These are phyloP conservation scores for Polyporus tsugae DNA, from an alignment of 1,284 basidiomycete genomes.

Conservation along the genomic window DNA sequence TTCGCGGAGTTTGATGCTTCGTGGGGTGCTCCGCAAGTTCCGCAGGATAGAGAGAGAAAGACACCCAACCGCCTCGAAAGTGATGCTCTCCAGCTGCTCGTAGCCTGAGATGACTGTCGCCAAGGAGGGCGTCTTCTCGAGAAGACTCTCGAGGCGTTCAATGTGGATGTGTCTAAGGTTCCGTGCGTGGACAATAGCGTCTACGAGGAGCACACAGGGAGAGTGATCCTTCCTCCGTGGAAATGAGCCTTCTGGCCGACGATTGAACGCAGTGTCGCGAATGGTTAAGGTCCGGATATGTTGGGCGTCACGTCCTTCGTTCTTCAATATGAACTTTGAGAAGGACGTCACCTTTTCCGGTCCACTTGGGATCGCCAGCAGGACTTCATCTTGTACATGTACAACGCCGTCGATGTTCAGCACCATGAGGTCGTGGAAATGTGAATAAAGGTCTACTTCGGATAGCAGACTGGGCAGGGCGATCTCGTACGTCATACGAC, in stretches of 20 bases:
- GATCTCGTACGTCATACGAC: background rate
- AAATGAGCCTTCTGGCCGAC: background rate
- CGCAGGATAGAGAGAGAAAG: background rate
- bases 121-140: background rate
- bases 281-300: background rate
- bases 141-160: background rate
- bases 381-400: background rate
- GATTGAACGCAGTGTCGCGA: background rate
- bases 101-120: background rate
- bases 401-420: no score
- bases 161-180: background rate
- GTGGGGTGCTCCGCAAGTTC: background rate
- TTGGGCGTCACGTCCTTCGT: background rate
- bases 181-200: background rate
- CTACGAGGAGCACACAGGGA: background rate
- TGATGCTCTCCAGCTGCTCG: background rate
- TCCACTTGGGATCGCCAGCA: background rate
- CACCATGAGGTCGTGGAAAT: no score
- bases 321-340: background rate
- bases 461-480: background rate
- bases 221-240: background rate
- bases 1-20: background rate
- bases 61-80: background rate
- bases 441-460: background rate
- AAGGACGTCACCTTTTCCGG: background rate